Conservation (phyloP, 2,329 filamentous ascomycete species). For the Trichophyton schoenleinii region DNA sequence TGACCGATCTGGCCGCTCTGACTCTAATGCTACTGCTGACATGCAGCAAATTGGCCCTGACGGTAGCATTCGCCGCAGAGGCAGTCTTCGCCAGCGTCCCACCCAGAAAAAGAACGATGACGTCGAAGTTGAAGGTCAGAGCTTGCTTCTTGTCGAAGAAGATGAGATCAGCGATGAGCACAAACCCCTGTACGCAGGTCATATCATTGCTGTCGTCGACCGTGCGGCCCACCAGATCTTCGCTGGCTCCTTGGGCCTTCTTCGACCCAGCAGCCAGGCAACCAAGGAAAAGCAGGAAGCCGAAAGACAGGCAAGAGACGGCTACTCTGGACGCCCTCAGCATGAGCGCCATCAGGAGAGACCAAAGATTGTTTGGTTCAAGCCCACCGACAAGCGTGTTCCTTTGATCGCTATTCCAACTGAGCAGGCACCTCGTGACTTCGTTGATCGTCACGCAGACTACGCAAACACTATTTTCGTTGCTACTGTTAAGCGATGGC, state of each 20-base stretch:
- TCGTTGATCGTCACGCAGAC: conserved; percentile 95
- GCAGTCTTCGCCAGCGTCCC: conserved; percentile 88
- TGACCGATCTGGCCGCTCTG: conserved; percentile 45
- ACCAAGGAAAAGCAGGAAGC: conserved; percentile 99
- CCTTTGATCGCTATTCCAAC: conserved; percentile 96
- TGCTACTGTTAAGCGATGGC: conserved; percentile 98
- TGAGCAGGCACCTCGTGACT: conserved; percentile 92
- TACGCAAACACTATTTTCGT: conserved; percentile 98
- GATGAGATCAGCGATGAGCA: conserved; percentile 98
- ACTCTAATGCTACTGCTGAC: conserved; percentile 50
- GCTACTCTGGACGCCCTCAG: conserved; percentile 55
- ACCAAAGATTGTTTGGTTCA: conserved; percentile 99
- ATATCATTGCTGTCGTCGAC: conserved; percentile 94
- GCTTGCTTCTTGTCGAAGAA: conserved; percentile 88
- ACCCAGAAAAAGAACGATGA: conserved; percentile 99
- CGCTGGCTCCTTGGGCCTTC: conserved; percentile 82
- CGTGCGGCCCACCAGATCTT: conserved; percentile 98
- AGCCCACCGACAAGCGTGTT: conserved; percentile 97
- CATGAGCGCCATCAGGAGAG: conserved; percentile 84
- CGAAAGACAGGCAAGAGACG: conserved; percentile 82
- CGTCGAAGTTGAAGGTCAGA: conserved; percentile 96
- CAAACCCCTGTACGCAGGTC: conserved; percentile 92
- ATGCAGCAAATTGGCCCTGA: conserved; percentile 53
- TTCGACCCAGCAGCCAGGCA: conserved; percentile 92
- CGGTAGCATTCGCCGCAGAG: conserved; percentile 79